Conservation (phyloP, 805 yeast species). For the Sugiyamaella smithiae region DNA sequence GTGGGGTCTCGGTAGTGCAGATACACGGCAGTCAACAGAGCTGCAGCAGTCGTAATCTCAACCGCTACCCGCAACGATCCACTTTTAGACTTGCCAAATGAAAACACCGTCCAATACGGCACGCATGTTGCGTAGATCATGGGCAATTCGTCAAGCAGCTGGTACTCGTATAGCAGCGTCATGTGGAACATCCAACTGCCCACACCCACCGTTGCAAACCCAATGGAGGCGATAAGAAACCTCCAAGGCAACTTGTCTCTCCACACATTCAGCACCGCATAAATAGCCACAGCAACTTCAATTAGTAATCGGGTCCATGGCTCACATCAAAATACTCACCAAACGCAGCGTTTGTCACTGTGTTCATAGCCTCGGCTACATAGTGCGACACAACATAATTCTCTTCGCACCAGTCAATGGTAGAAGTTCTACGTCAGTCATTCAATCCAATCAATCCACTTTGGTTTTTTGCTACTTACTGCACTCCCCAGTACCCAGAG, state of each 20-base stretch:
- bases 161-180: slow-evolving; percentile 88
- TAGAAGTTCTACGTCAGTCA: slow-evolving; percentile 53
- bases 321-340: slow-evolving; percentile 22
- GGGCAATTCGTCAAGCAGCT: slow-evolving; percentile 90
- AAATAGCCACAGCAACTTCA: slow-evolving; percentile 51
- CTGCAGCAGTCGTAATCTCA: slow-evolving; percentile 52
- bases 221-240: slow-evolving; percentile 67
- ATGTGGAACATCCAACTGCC: slow-evolving; percentile 97
- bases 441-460: background rate
- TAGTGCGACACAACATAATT: slow-evolving; percentile 84
- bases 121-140: slow-evolving; percentile 98
- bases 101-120: slow-evolving; percentile 82
- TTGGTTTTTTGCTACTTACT: slow-evolving; percentile 22
- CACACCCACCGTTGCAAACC: slow-evolving; percentile 85
- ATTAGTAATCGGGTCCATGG: background rate
- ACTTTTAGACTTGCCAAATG: slow-evolving; percentile 47
- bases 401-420: slow-evolving; percentile 99
- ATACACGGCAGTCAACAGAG: slow-evolving; percentile 65
- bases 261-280: slow-evolving; percentile 59
- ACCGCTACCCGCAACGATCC: slow-evolving; percentile 46
- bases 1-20: slow-evolving; percentile 76
- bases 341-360: slow-evolving; percentile 68
- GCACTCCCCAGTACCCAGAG: slow-evolving; percentile 35
- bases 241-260: slow-evolving; percentile 63
- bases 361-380: slow-evolving; percentile 87